Evolutionary conservation across 75 land plant genomes (phyloP).

Genomic region (Selaginella tamariscina): DNA sequence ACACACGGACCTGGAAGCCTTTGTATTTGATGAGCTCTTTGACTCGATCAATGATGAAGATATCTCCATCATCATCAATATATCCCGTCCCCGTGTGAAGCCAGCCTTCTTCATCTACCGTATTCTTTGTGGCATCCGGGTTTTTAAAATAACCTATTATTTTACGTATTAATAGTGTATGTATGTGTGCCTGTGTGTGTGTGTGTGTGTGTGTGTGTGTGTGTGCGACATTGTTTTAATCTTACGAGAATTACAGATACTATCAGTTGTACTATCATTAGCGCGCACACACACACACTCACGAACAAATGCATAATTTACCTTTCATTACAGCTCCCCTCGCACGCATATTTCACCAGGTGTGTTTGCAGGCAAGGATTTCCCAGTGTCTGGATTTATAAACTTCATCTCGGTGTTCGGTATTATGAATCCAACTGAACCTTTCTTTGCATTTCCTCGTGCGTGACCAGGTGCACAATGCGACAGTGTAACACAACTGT

Average conservation of each 20-base stretch:
- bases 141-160: slow-evolving; percentile 68
- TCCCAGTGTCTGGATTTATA: slow-evolving; percentile 59
- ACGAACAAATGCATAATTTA: too few relatives aligned
- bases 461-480: slow-evolving; percentile 40
- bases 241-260: too few relatives aligned
- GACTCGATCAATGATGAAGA: slow-evolving; percentile 81
- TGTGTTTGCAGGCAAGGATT: slow-evolving; percentile 54
- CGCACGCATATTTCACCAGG: slow-evolving; percentile 84
- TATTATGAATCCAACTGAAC: slow-evolving; percentile 82
- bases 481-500: slow-evolving; percentile 82
- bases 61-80: slow-evolving; percentile 87
- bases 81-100: slow-evolving; percentile 93
- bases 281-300: too few relatives aligned
- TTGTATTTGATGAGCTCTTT: slow-evolving; percentile 96
- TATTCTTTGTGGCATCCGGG: slow-evolving; percentile 41
- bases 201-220: too few relatives aligned
- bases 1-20: slow-evolving; percentile 65
- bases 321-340: slow-evolving; percentile 91
- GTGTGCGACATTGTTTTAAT: too few relatives aligned
- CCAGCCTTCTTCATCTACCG: slow-evolving; percentile 72
- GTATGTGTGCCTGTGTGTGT: too few relatives aligned
- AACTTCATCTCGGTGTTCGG: slow-evolving; percentile 88
- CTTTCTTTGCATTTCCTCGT: slow-evolving; percentile 48
- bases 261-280: too few relatives aligned
- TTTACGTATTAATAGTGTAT: neutral